A percentile compares a stretch with the other conserved stretches of the same genome.
These are phyloP conservation scores for Lenwebbia sp. DNA, from an alignment of 345 rosid genomes.

Conservation along the genomic window DNA sequence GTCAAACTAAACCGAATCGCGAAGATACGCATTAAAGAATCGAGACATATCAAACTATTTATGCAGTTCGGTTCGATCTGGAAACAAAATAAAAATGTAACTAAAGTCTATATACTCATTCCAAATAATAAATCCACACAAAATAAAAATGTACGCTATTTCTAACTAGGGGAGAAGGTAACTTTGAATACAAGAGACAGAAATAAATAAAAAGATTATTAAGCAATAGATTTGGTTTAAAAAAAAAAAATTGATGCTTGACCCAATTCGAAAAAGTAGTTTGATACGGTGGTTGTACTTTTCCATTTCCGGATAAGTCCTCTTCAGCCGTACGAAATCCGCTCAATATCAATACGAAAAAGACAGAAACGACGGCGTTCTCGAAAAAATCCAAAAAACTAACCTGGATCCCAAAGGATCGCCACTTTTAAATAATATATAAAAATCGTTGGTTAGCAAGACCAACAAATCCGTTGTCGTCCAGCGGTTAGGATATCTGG, in stretches of 20 bases:
- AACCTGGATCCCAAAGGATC: rapidly evolving
- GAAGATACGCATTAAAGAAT: too few species aligned
- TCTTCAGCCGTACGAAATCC: not conserved
- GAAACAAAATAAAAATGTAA: not conserved
- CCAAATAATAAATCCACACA: not conserved
- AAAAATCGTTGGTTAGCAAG: too few species aligned
- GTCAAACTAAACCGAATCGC: not conserved
- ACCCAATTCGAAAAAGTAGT: not conserved
- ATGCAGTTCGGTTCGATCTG: too few species aligned
- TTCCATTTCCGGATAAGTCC: not conserved
- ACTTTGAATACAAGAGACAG: not conserved
- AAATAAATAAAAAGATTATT: not conserved
- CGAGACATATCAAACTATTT: not conserved
- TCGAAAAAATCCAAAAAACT: not conserved
- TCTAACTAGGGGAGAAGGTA: not conserved
- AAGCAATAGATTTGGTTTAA: not conserved
- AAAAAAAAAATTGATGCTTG: not conserved
- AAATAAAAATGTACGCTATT: not conserved
- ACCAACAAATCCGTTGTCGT: too few species aligned
- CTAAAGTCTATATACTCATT: not conserved
- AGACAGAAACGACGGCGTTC: not conserved
- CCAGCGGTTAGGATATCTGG: conserved; percentile 97
- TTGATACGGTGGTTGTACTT: not conserved
- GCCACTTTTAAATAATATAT: rapidly evolving
- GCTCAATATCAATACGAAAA: not conserved